Evolutionary conservation across 495 filamentous ascomycete species (phyloP).

Genomic region (Aspergillus cavernicola): DNA sequence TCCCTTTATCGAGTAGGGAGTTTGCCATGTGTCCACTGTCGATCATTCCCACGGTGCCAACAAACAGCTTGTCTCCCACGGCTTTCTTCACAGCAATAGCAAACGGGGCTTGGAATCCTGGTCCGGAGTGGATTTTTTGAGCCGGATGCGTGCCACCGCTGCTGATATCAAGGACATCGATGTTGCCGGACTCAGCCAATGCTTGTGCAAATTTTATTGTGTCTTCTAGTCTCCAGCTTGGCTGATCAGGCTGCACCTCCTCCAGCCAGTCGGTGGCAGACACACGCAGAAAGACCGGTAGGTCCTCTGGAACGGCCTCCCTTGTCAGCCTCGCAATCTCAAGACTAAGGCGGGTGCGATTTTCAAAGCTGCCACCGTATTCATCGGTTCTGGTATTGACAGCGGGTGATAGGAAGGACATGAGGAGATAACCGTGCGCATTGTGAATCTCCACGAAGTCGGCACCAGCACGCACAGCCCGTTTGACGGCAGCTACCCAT

Average conservation of each 20-base stretch:
- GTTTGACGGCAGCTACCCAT: constrained; percentile 52
- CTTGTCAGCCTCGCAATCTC: constrained; percentile 14
- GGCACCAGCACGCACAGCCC: constrained; percentile 32
- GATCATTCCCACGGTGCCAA: constrained; percentile 63
- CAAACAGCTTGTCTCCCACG: constrained; percentile 55
- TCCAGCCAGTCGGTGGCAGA: constrained; percentile 62
- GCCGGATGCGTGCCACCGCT: constrained; percentile 58
- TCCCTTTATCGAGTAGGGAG: constrained; percentile 51
- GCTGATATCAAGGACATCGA: constrained; percentile 66
- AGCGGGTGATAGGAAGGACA: constrained; percentile 11
- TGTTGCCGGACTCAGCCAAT: constrained; percentile 50
- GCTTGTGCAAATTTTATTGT: constrained; percentile 51
- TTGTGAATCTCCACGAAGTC: constrained; percentile 16
- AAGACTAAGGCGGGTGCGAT: constrained; percentile 42
- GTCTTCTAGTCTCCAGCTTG: constrained; percentile 56
- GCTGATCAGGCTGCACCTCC: constrained; percentile 38
- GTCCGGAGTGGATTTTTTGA: constrained; percentile 55
- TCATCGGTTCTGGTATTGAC: constrained; percentile 12
- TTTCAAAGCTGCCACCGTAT: constrained; percentile 58
- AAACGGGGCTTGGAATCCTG: constrained; percentile 64
- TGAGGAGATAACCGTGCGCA: constrained; percentile 18
- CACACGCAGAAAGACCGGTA: constrained; percentile 67
- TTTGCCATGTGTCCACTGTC: constrained; percentile 56
- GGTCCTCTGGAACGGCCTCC: constrained; percentile 48
- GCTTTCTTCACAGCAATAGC: constrained; percentile 60